A percentile compares a stretch with the other conserved stretches of the same genome.
phyloP scores from a whole-genome alignment of 2,329 filamentous ascomycete species.

The Annulohypoxylon truncatum region DNA sequence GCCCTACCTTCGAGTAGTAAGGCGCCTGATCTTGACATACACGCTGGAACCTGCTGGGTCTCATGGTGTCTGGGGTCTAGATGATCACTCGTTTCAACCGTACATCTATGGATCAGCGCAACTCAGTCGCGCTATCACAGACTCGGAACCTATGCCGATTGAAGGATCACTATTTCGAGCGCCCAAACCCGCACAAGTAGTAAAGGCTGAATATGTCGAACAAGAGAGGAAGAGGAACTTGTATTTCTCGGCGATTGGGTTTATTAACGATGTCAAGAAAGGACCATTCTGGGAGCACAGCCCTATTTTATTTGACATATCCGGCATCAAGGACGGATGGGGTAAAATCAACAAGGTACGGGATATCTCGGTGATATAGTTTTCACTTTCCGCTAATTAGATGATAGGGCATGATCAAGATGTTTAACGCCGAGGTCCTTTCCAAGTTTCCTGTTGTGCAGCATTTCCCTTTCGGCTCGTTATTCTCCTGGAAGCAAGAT shows the following conservation, averaged over 20 bases:
- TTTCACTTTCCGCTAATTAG: constrained; percentile 17
- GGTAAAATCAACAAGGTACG: constrained; percentile 92
- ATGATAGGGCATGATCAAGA: constrained; percentile 91
- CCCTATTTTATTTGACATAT: constrained; percentile 93
- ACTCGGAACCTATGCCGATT: constrained; percentile 72
- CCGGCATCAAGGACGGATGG: constrained; percentile 92
- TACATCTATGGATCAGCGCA: constrained; percentile 98
- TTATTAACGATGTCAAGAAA: constrained; percentile 97
- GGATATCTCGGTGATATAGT: background rate
- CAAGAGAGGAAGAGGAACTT: constrained; percentile 76
- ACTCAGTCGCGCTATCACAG: constrained; percentile 78
- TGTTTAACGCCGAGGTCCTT: constrained; percentile 97
- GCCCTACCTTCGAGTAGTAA: constrained; percentile 78
- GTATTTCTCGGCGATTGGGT: constrained; percentile 96
- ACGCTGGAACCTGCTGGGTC: constrained; percentile 95
- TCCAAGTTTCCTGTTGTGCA: constrained; percentile 99
- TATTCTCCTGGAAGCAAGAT: constrained; percentile 82
- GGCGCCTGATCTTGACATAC: constrained; percentile 87
- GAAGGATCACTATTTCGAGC: constrained; percentile 81
- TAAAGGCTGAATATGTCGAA: constrained; percentile 72
- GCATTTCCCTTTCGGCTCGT: constrained; percentile 85
- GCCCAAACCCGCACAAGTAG: constrained; percentile 77
- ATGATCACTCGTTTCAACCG: constrained; percentile 93
- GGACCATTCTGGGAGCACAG: constrained; percentile 98
- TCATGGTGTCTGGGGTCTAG: constrained; percentile 98